Evolutionary conservation across 495 filamentous ascomycete species (phyloP).

Genomic region (Pseudomonodictys pantanalensis): DNA sequence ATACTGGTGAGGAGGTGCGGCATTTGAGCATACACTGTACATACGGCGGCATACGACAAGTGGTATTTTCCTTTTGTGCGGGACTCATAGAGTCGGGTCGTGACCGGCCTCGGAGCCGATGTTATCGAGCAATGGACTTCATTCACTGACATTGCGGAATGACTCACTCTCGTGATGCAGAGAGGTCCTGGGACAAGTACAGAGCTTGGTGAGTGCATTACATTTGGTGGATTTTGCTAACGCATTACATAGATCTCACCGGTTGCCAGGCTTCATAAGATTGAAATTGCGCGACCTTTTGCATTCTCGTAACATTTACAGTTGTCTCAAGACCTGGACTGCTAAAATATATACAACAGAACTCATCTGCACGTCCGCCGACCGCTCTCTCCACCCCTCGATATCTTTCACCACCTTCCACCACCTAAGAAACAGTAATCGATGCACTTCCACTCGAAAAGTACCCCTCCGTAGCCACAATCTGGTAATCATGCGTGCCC

Average conservation of each 20-base stretch:
- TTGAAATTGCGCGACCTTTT: no score
- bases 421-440: slow-evolving; percentile 40
- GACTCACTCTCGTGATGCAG: background rate
- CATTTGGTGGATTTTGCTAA: no score
- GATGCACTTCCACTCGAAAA: slow-evolving; percentile 45
- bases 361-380: background rate
- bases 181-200: background rate
- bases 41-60: slow-evolving; percentile 4
- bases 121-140: background rate
- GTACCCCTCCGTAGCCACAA: slow-evolving; percentile 54
- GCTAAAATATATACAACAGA: slow-evolving; percentile 3
- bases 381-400: no score
- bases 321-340: no score
- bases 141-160: background rate
- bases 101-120: background rate
- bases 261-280: no score
- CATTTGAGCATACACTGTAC: slow-evolving; percentile 6
- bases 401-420: background rate
- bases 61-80: slow-evolving; percentile 3
- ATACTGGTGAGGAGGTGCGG: background rate
- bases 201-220: no score
- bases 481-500: slow-evolving; percentile 41
- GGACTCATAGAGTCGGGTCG: slow-evolving; percentile 2
- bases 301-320: no score
- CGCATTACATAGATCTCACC: no score